phyloP scores from a whole-genome alignment of 2,329 filamentous ascomycete species.

The Scytalidium lignicola region DNA sequence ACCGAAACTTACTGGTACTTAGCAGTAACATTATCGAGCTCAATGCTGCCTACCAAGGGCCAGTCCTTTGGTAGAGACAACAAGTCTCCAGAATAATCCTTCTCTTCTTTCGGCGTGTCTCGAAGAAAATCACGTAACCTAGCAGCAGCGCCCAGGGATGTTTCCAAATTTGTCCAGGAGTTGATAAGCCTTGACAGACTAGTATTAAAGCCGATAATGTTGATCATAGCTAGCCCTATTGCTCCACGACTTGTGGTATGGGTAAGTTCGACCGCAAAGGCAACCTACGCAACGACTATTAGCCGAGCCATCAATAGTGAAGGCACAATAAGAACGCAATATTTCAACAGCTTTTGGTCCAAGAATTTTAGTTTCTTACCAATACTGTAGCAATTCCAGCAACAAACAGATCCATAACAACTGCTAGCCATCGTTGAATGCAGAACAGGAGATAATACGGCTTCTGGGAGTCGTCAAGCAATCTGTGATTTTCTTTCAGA shows the following conservation, averaged over 20 bases:
- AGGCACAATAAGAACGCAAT: too few species aligned
- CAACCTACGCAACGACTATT: too few species aligned
- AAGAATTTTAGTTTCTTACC: too few species aligned
- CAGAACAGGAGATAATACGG: slow-evolving; percentile 40
- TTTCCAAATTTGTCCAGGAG: slow-evolving; percentile 53
- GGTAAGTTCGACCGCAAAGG: slow-evolving; percentile 17
- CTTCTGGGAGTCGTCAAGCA: slow-evolving; percentile 36
- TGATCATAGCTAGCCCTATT: slow-evolving; percentile 34
- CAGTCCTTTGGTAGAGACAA: too few species aligned
- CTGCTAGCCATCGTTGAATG: slow-evolving; percentile 39
- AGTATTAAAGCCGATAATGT: slow-evolving; percentile 30
- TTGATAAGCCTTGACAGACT: slow-evolving; percentile 37
- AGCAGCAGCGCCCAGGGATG: slow-evolving; percentile 50
- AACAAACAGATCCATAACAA: slow-evolving; percentile 39
- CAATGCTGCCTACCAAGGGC: too few species aligned
- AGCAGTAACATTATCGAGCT: too few species aligned
- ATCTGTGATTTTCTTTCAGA: background rate
- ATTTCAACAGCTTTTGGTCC: too few species aligned
- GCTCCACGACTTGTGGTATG: slow-evolving; percentile 1
- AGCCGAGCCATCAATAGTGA: too few species aligned
- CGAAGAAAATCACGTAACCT: slow-evolving; percentile 48
- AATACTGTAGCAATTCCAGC: slow-evolving; percentile 23
- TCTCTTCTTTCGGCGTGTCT: slow-evolving; percentile 34
- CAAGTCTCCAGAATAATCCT: too few species aligned
- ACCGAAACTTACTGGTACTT: too few species aligned